A percentile compares a stretch with the other conserved stretches of the same genome.
phyloP scores from a whole-genome alignment of 305 asterid species.

The Fraxinus nigra region DNA sequence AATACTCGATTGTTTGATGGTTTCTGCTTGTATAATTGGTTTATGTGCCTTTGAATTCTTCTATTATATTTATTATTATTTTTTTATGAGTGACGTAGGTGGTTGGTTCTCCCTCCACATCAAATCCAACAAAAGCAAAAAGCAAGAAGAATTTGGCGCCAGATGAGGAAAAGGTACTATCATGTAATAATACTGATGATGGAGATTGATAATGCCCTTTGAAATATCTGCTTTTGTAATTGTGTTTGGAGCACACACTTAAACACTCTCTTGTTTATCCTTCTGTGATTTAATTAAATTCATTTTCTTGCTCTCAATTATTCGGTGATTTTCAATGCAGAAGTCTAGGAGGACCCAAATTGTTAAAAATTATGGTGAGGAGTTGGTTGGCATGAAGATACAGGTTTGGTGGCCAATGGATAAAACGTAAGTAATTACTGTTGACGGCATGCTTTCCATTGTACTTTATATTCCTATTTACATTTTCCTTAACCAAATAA shows the following conservation, averaged over 20 bases:
- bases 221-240: slow-evolving; percentile 13
- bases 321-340: slow-evolving; percentile 32
- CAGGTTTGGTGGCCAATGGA: slow-evolving; percentile 93
- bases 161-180: slow-evolving; percentile 43
- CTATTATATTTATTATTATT: not conserved
- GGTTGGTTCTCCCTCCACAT: slow-evolving; percentile 23
- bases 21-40: not conserved
- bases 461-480: slow-evolving; percentile 9
- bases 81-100: slow-evolving; percentile 22
- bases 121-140: slow-evolving; percentile 32
- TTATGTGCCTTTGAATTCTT: slow-evolving; percentile 2
- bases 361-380: slow-evolving; percentile 40
- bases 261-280: not conserved
- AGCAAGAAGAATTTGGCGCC: slow-evolving; percentile 18
- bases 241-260: slow-evolving; percentile 21
- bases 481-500: not conserved
- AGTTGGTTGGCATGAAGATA: slow-evolving; percentile 54
- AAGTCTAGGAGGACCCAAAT: slow-evolving; percentile 30
- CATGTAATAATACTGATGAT: slow-evolving; percentile 2
- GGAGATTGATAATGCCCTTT: slow-evolving; percentile 16
- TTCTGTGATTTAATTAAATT: not conserved
- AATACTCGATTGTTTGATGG: slow-evolving; percentile 16
- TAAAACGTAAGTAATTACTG: slow-evolving; percentile 47
- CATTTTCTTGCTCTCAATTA: not conserved
- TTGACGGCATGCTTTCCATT: slow-evolving; percentile 14